A percentile compares a stretch with the other conserved stretches of the same genome.
Conservation (phyloP, 805 yeast species). For the Yarrowia osloensis region DNA sequence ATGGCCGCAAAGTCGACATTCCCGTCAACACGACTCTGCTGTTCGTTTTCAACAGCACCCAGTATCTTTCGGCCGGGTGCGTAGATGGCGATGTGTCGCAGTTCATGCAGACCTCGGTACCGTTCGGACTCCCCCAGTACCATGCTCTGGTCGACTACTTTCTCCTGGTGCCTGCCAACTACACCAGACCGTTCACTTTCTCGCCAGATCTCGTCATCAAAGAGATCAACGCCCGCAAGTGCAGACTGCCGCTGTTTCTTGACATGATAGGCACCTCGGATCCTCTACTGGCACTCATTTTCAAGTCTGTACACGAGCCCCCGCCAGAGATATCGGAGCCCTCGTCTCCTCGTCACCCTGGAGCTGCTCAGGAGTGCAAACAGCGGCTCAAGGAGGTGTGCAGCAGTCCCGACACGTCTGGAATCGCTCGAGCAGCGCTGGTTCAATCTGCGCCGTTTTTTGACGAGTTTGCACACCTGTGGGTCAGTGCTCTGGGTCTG, state of each 20-base stretch:
- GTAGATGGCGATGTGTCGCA: background rate
- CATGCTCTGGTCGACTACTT: conserved; percentile 33
- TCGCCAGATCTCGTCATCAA: conserved; percentile 30
- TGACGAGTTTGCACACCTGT: conserved; percentile 35
- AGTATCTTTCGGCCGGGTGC: background rate
- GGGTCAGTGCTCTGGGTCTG: conserved; percentile 34
- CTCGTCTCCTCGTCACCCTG: background rate
- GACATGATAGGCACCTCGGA: conserved; percentile 12
- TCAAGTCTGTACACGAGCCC: conserved; percentile 2
- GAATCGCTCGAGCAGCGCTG: conserved; percentile 34
- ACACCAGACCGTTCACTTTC: conserved; percentile 8
- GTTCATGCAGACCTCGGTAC: conserved; percentile 34
- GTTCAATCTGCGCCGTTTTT: conserved; percentile 33
- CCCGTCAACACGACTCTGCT: conserved; percentile 34
- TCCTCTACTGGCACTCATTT: conserved; percentile 15
- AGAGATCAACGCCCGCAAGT: conserved; percentile 14
- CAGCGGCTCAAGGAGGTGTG: conserved; percentile 5
- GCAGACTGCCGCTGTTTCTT: conserved; percentile 4
- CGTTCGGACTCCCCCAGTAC: conserved; percentile 35
- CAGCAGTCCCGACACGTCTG: conserved; percentile 31
- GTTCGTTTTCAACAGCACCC: conserved; percentile 34
- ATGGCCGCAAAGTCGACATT: conserved; percentile 30
- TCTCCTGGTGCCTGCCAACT: conserved; percentile 34
- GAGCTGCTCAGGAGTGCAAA: conserved; percentile 3
- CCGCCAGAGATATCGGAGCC: background rate